Evolutionary conservation across 116 monocot genomes (phyloP), one percentile per base, ranked within the genome.

Genomic region (Trichopus zeylanicus): DNA sequence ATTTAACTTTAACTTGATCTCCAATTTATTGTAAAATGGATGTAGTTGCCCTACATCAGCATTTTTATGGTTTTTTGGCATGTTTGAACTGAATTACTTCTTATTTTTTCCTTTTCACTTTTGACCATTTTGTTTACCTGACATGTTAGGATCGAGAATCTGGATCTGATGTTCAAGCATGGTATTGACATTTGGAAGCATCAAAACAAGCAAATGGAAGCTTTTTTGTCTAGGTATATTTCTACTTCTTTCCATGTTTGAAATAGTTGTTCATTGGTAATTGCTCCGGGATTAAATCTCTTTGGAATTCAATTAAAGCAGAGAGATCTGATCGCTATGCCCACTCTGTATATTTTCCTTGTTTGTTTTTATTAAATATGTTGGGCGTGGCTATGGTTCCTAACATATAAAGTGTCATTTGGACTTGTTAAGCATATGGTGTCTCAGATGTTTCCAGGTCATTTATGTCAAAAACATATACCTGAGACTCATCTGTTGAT

Each of bases 101-200:
- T 63, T 7, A 16, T 37, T 53, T 53, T 30, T 59, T 7, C 22
- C 37, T 22, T 60, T 19, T 30, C 10, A 7, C 56, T 47, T 10
- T 38, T 19, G 33, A 27, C 13, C 42, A 42, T 42, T 42, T 42
- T 9, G 3, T 42, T 42, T 42, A 42, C n/a, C 18, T 72, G 33
- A 34, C 46, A 22, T 69, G 48, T 47, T 70, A 98, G 98, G 74
- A 88, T 98, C 46, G 98, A 98, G 59, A 98, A 98, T 71, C 72
- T 98, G 54, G 98, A 98, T 25, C 60, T 98, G 29, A 85, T 91
- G 81, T 48, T 98, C 42, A 85, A 85, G 55, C 81, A 98, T 59
- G 85, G 88, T 49, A 76, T 59, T 64, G 98, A 91, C 57, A 69
- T 88, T 26, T 98, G 88, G 88, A 98, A 85, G 61, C 85, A 71